These are phyloP conservation scores for Curvularia hawaiiensis DNA, from an alignment of 2,329 filamentous ascomycete genomes.

Conservation along the genomic window DNA sequence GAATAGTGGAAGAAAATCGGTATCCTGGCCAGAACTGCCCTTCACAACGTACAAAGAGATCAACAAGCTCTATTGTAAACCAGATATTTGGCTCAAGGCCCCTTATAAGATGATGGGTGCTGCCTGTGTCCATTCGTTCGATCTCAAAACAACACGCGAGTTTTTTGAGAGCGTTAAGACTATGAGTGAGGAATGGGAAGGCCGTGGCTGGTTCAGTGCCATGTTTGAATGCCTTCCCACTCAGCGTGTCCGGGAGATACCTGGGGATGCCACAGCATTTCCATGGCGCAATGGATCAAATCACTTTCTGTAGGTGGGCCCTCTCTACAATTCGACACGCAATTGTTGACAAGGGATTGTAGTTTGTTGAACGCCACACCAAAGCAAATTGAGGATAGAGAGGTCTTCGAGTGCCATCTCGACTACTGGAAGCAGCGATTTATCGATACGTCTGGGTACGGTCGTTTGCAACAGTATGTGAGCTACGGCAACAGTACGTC, in stretches of 20 bases:
- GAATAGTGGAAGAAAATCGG: slow-evolving; percentile 4
- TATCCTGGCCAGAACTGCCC: slow-evolving; percentile 12
- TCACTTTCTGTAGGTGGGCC: slow-evolving; percentile 6
- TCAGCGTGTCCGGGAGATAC: slow-evolving; percentile 8
- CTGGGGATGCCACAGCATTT: slow-evolving; percentile 8
- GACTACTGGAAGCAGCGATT: slow-evolving; percentile 13
- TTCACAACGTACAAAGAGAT: slow-evolving; percentile 13
- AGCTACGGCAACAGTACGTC: slow-evolving; percentile 9
- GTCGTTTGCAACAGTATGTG: slow-evolving; percentile 11
- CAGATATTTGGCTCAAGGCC: slow-evolving; percentile 3
- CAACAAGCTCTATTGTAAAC: slow-evolving; percentile 11
- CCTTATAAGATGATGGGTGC: slow-evolving; percentile 13
- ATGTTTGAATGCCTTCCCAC: slow-evolving; percentile 14
- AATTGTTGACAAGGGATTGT: neutral
- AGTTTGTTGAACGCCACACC: slow-evolving; percentile 13
- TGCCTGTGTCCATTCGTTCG: slow-evolving; percentile 3
- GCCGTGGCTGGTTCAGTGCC: slow-evolving; percentile 12
- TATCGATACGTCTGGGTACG: slow-evolving; percentile 5
- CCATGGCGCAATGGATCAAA: slow-evolving; percentile 11
- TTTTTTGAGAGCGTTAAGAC: slow-evolving; percentile 14
- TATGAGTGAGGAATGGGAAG: slow-evolving; percentile 12
- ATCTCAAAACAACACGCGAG: slow-evolving; percentile 11
- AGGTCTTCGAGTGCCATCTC: slow-evolving; percentile 7
- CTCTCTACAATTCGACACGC: neutral
- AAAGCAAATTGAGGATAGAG: slow-evolving; percentile 7